Percentiles rank a stretch among this genome's conserved stretches.
These are phyloP conservation scores for Komagataella kurtzmanii DNA, from an alignment of 805 yeast species.

Conservation along the genomic window DNA sequence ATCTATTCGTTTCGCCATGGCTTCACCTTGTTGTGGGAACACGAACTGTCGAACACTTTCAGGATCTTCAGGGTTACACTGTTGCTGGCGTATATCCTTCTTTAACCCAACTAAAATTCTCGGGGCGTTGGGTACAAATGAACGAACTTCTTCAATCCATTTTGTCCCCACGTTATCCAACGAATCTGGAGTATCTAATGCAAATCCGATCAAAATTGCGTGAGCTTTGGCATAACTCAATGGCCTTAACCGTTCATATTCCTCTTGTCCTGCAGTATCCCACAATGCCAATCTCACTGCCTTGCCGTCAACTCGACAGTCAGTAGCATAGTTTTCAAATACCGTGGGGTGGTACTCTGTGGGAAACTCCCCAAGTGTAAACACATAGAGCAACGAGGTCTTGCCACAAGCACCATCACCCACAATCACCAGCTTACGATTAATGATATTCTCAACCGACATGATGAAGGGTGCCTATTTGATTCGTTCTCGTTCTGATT, in stretches of 20 bases:
- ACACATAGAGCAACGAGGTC: slow-evolving; percentile 80
- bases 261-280: slow-evolving; percentile 98
- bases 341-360: slow-evolving; percentile 90
- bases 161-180: slow-evolving; percentile 69
- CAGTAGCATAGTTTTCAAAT: slow-evolving; percentile 88
- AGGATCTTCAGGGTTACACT: slow-evolving; percentile 18
- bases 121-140: slow-evolving; percentile 74
- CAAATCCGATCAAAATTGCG: slow-evolving; percentile 75
- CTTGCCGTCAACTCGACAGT: slow-evolving; percentile 88
- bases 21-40: slow-evolving; percentile 45
- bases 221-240: slow-evolving; percentile 81
- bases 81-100: slow-evolving; percentile 53
- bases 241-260: slow-evolving; percentile 82
- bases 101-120: slow-evolving; percentile 72
- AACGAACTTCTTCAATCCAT: slow-evolving; percentile 77
- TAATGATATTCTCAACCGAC: slow-evolving; percentile 20
- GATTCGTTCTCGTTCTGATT: neutral
- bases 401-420: slow-evolving; percentile 97
- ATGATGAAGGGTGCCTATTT: neutral
- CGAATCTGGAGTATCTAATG: slow-evolving; percentile 76
- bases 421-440: slow-evolving; percentile 75
- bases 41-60: slow-evolving; percentile 30
- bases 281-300: slow-evolving; percentile 79
- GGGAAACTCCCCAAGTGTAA: slow-evolving; percentile 87
- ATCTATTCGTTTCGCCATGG: slow-evolving; percentile 64